Base-by-base conservation (phyloP, 306 rosid species). In the Cicer judaicum region DNA sequence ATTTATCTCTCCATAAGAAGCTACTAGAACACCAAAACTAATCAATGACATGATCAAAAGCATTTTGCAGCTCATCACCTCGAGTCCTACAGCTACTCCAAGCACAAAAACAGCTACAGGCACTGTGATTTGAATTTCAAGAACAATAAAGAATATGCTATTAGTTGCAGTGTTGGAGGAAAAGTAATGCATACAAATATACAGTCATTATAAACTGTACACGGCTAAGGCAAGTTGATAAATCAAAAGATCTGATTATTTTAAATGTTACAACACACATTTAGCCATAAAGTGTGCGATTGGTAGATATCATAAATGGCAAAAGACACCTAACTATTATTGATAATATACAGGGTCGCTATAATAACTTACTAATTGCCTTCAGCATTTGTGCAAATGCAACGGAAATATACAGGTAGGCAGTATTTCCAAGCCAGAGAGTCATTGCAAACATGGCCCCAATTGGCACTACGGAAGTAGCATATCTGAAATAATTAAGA, bases 401-500 rank as follows among this genome's bases (percentile, higher is more conserved):
- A 70, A 94, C 99, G 60, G 99, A 94, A 74, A 94, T 90, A 84
- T 94, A 94, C 69, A 94, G 84, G 85, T 94, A 94, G 63, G 99
- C 99, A 65, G 99, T 94, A 84, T 94, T 94, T 78, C 99, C 99
- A 78, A 94, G 89, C 99, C 97, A 94, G 81, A 94, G 99, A 64
- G 99, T 94, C 97, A 94, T 85, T 48, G 99, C 99, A 84, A 94
- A 94, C 93, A 87, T 92, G 70, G 96, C 97, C 73, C 99, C 96
- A 77, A 94, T 94, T 63, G 99, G 99, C 83, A 90, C 85, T 39
- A 94, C 99, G 10, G 99, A 94, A 59, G 93, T 82, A 74, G 78
- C 84, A 62, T 94, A 94, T 85, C 99, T 94, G 92, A 64, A 86
- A 70, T 75, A 82, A 87, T 44, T 55, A 78, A 73, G 79, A 76